phyloP scores from a whole-genome alignment of 2,329 filamentous ascomycete species.

The Cercospora nicotianae region DNA sequence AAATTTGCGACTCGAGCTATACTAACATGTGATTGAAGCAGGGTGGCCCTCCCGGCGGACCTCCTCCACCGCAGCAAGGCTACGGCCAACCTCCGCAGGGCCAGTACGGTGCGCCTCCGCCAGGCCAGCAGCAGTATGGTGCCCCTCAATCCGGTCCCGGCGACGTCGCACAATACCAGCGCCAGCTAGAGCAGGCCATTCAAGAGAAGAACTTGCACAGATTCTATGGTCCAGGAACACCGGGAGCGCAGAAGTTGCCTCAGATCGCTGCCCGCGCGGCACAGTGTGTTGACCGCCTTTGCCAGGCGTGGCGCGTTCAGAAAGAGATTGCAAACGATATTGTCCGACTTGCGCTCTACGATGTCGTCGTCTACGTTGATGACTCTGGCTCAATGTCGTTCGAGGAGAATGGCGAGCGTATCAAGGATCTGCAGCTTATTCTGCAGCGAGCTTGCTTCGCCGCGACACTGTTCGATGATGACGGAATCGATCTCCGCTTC shows the following conservation, averaged over 20 bases:
- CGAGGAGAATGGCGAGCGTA: constrained; percentile 65
- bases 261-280: constrained; percentile 53
- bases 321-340: constrained; percentile 63
- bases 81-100: constrained; percentile 26
- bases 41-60: constrained; percentile 26
- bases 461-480: constrained; percentile 67
- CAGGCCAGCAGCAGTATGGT: constrained; percentile 37
- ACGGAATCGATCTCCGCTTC: constrained; percentile 67
- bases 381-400: constrained; percentile 71
- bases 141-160: constrained; percentile 43
- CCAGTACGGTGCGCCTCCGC: constrained; percentile 36
- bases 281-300: constrained; percentile 56
- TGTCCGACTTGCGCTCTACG: constrained; percentile 62
- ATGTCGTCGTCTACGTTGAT: constrained; percentile 64
- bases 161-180: constrained; percentile 57
- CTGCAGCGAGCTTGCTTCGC: constrained; percentile 63
- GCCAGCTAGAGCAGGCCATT: constrained; percentile 56
- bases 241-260: constrained; percentile 44
- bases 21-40: constrained; percentile 25
- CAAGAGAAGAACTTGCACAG: constrained; percentile 60
- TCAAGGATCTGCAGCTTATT: constrained; percentile 66
- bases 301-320: constrained; percentile 56
- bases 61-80: constrained; percentile 24
- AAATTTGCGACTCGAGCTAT: neutral
- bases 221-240: constrained; percentile 60